phyloP scores from a whole-genome alignment of 768 basidiomycete species.

The Auricularia cornea region DNA sequence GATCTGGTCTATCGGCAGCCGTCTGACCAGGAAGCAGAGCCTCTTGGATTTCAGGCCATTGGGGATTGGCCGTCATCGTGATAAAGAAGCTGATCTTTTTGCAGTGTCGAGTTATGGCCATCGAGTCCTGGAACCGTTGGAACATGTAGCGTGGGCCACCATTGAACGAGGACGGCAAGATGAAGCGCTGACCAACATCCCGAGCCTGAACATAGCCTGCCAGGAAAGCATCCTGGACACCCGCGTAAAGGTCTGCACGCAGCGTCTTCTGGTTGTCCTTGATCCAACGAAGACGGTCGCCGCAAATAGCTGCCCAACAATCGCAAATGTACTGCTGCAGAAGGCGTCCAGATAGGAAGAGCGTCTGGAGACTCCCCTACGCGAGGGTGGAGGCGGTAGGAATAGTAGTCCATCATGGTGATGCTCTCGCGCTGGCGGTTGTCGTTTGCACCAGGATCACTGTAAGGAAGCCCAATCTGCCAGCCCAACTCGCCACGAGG shows the following conservation, averaged over 20 bases:
- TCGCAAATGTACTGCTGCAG: constrained; percentile 41
- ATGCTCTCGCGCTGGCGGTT: no score
- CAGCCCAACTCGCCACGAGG: constrained; percentile 32
- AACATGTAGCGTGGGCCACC: constrained; percentile 37
- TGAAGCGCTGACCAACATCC: constrained; percentile 24
- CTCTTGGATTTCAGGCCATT: constrained; percentile 37
- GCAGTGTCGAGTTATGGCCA: constrained; percentile 35
- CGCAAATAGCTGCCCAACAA: constrained; percentile 37
- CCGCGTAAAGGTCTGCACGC: constrained; percentile 27
- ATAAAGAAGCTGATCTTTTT: constrained; percentile 38
- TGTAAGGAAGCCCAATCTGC: constrained; percentile 19
- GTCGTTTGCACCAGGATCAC: not conserved
- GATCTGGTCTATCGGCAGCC: constrained; percentile 36
- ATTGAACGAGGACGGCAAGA: constrained; percentile 36
- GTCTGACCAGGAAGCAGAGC: constrained; percentile 33
- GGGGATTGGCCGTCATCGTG: constrained; percentile 45
- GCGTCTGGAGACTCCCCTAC: constrained; percentile 14
- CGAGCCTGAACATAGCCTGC: constrained; percentile 17
- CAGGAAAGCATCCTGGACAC: constrained; percentile 24
- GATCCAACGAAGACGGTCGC: constrained; percentile 28
- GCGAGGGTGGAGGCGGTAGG: constrained; percentile 23
- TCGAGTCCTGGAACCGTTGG: constrained; percentile 35
- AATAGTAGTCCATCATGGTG: no score
- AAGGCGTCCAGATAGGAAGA: constrained; percentile 30
- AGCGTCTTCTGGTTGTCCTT: constrained; percentile 26